Conservation (phyloP, 176 grass and related monocot genomes). For the Paspalum vaginatum region DNA sequence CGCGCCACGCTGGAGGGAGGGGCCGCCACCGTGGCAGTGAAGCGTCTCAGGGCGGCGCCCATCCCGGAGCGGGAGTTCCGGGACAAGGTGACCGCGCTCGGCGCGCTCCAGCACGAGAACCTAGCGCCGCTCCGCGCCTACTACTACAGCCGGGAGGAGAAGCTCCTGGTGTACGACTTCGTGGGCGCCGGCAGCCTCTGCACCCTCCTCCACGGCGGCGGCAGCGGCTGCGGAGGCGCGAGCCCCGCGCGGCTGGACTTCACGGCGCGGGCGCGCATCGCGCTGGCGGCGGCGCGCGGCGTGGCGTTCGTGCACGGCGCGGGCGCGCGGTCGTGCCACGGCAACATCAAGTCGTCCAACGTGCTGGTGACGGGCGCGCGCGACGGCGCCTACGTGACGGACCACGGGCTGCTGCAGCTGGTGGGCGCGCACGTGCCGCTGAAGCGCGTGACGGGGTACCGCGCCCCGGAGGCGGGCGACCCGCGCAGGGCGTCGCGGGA, state of each 20-base stretch:
- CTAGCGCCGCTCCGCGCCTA: slow-evolving; percentile 68
- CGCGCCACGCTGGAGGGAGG: slow-evolving; percentile 76
- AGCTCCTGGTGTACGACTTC: slow-evolving; percentile 82
- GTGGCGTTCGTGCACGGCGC: slow-evolving; percentile 70
- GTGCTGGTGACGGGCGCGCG: slow-evolving; percentile 49
- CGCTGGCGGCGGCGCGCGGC: slow-evolving; percentile 61
- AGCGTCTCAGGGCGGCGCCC: slow-evolving; percentile 61
- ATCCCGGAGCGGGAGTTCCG: slow-evolving; percentile 71
- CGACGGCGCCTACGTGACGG: slow-evolving; percentile 49
- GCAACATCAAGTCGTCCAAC: slow-evolving; percentile 92
- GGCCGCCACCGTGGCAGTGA: slow-evolving; percentile 53
- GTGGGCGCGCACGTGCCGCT: slow-evolving; percentile 30
- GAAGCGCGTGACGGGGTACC: slow-evolving; percentile 56
- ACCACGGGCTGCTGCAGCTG: slow-evolving; percentile 64
- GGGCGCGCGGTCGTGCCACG: slow-evolving; percentile 54
- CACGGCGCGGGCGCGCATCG: slow-evolving; percentile 53
- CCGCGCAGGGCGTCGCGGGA: slow-evolving; percentile 46
- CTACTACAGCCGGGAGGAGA: slow-evolving; percentile 83
- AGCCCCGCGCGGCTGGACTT: slow-evolving; percentile 51
- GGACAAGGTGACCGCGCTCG: slow-evolving; percentile 49
- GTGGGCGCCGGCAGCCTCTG: slow-evolving; percentile 57
- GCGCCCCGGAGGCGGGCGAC: slow-evolving; percentile 62
- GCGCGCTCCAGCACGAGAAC: slow-evolving; percentile 55
- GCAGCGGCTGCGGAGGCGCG: slow-evolving; percentile 25
- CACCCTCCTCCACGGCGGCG: slow-evolving; percentile 59